Evolutionary conservation across 495 filamentous ascomycete species (phyloP), one percentile per base, ranked within the genome.

Genomic region (Tetracladium marchalianum): DNA sequence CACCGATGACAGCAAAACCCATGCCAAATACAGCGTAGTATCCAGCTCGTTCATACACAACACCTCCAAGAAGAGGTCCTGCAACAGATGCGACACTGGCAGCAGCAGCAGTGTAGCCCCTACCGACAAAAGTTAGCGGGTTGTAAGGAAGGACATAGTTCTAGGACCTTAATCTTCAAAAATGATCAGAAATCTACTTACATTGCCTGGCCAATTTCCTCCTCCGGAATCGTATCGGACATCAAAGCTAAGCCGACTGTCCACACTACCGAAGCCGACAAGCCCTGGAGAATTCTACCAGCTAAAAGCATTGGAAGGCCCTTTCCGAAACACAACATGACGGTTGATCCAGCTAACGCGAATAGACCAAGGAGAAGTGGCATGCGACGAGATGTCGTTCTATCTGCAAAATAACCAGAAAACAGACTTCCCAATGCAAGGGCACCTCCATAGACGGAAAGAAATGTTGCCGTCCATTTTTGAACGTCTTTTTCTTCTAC

Each of bases 181-280:
- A 7, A 27, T 27, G 3, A 3, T 27, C 22, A 27, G 22, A 27
- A 3, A 3, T 27, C 3, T 27, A 27, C 22, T 27, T 27, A 1
- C 73, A 94, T 81, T 0, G 78, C 76, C 47, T 86, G 71, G 0
- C 83, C 87, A 24, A 90, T 67, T 1, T 72, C 64, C 5, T 78
- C 68, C 43, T 68, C 39, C 0, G 75, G 77, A 44, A 90, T 78
- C 0, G 86, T 93, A 51, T 94, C 88, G 4, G 81, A 83, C 6
- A 95, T 61, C 8, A 94, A 62, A 0, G 89, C 88, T 12, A 87
- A 68, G 0, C 87, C 75, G 5, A 82, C 80, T 0, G 79, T 81
- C 84, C 87, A 95, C 6, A 93, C 85, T 0, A 90, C 75, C 5
- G 82, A 80, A 1, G 86, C 84, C 13, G 80, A 81, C 2, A 81